Percentiles rank a stretch among this genome's conserved stretches.
Conservation (phyloP, 192 early-diverging fungal species). For the Backusella circina region DNA sequence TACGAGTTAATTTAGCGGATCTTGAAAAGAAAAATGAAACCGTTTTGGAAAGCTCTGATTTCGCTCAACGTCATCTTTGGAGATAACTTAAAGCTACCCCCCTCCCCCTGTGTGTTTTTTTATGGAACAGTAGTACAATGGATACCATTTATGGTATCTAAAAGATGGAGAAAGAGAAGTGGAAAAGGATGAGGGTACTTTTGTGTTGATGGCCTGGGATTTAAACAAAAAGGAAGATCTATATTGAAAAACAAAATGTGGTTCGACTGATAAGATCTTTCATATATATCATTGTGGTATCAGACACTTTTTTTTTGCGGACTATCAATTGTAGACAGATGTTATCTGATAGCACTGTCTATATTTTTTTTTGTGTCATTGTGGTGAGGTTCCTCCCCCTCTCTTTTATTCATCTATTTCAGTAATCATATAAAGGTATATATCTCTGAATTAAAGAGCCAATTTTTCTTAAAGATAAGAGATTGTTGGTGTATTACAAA, state of each 20-base stretch:
- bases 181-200: neutral
- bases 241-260: neutral
- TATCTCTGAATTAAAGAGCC: neutral
- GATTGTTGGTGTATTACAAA: neutral
- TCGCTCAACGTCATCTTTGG: neutral
- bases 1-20: neutral
- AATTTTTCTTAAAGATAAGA: neutral
- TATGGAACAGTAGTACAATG: neutral
- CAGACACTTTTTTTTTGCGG: neutral
- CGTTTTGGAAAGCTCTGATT: neutral
- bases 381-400: neutral
- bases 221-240: neutral
- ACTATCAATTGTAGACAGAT: neutral
- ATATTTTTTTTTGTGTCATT: too few relatives aligned
- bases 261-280: constrained; percentile 3
- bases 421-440: too few relatives aligned
- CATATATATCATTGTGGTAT: neutral
- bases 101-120: neutral
- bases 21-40: neutral
- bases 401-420: neutral
- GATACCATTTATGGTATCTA: neutral
- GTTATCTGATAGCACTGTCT: neutral
- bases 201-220: neutral
- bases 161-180: neutral
- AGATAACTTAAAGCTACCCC: neutral